Conservation (phyloP, 805 yeast species). For the Barnettozyma botsteinii region DNA sequence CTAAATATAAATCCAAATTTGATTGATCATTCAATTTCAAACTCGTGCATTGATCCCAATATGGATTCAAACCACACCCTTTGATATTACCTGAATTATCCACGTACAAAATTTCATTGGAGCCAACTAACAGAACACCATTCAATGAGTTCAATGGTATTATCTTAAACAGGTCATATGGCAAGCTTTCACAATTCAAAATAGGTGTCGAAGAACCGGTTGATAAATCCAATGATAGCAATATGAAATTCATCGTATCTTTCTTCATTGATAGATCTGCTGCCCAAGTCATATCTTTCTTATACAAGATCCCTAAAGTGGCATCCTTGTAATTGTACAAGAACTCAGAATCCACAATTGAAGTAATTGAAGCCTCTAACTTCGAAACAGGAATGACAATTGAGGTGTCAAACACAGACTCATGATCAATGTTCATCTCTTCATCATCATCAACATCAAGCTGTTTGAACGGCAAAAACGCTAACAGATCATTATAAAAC, state of each 20-base stretch:
- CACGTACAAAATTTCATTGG: constrained; percentile 70
- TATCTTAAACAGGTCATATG: constrained; percentile 65
- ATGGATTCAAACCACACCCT: constrained; percentile 59
- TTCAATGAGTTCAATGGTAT: constrained; percentile 60
- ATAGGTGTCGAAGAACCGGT: constrained; percentile 54
- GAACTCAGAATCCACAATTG: constrained; percentile 67
- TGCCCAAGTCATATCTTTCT: constrained; percentile 67
- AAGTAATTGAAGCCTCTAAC: constrained; percentile 50
- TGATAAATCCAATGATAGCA: constrained; percentile 61
- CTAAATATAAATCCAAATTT: constrained; percentile 47
- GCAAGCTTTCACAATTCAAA: constrained; percentile 56
- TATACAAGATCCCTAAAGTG: constrained; percentile 63
- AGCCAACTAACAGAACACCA: constrained; percentile 67
- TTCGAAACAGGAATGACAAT: constrained; percentile 51
- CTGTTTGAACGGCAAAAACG: constrained; percentile 59
- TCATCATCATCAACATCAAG: constrained; percentile 39
- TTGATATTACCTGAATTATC: constrained; percentile 69
- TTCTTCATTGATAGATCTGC: constrained; percentile 57
- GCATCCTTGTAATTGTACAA: constrained; percentile 75
- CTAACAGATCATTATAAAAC: constrained; percentile 61
- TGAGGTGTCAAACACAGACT: constrained; percentile 32
- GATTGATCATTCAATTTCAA: constrained; percentile 43
- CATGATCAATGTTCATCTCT: constrained; percentile 19
- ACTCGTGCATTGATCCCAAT: constrained; percentile 36
- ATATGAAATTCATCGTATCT: constrained; percentile 58